Conservation (phyloP, 192 early-diverging fungal species). For the Rhizophagus prolifer region DNA sequence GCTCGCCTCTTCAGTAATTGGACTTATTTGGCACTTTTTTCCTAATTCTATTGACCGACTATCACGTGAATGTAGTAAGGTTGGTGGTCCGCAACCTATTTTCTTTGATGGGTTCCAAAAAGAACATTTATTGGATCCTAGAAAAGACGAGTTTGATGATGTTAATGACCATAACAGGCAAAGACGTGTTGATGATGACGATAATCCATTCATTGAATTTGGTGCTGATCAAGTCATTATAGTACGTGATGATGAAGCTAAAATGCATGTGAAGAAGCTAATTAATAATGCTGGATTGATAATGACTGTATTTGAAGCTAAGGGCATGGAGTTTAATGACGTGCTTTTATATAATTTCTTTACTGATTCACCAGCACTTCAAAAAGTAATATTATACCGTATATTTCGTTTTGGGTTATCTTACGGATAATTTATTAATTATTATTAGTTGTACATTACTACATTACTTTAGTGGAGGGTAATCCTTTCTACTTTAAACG, state of each 20-base stretch:
- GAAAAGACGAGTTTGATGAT: too few relatives aligned
- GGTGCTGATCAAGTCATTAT: too few relatives aligned
- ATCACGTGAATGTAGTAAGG: background rate
- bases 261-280: too few relatives aligned
- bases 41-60: constrained; percentile 15
- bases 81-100: too few relatives aligned
- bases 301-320: too few relatives aligned
- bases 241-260: too few relatives aligned
- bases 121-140: background rate
- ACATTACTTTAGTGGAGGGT: constrained; percentile 9
- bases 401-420: background rate
- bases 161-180: too few relatives aligned
- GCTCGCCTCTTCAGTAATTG: constrained; percentile 17
- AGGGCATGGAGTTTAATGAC: too few relatives aligned
- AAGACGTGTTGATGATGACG: background rate
- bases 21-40: constrained; percentile 5
- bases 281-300: too few relatives aligned
- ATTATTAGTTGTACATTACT: background rate
- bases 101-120: too few relatives aligned
- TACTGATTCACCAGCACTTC: constrained; percentile 12
- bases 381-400: background rate
- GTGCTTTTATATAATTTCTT: constrained; percentile 28
- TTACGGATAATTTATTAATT: background rate
- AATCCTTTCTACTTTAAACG: background rate
- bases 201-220: background rate